Conservation (phyloP, 1,284 basidiomycete species). For the Sutorius eximius region DNA sequence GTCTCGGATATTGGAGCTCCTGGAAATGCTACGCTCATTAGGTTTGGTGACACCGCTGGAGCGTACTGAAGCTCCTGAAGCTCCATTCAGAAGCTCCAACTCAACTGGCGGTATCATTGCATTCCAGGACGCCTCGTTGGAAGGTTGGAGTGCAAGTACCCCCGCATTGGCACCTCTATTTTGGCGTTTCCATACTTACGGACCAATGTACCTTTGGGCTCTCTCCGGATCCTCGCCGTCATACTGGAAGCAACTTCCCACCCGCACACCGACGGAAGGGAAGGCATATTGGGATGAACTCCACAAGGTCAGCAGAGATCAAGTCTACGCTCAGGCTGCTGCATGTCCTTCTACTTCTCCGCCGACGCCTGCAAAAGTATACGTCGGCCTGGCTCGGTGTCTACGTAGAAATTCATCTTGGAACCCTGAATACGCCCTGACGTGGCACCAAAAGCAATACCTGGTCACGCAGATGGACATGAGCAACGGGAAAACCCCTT, state of each 20-base stretch:
- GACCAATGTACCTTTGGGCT: slow-evolving; percentile 60
- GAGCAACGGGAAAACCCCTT: slow-evolving; percentile 45
- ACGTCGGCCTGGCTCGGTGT: slow-evolving; percentile 39
- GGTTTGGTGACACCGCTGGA: slow-evolving; percentile 57
- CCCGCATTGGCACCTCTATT: slow-evolving; percentile 51
- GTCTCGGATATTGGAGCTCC: slow-evolving; percentile 56
- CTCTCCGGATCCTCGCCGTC: slow-evolving; percentile 50
- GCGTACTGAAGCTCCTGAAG: slow-evolving; percentile 40
- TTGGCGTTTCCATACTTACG: slow-evolving; percentile 58
- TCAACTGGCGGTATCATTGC: slow-evolving; percentile 42
- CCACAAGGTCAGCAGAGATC: slow-evolving; percentile 44
- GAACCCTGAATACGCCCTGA: slow-evolving; percentile 58
- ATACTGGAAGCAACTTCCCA: slow-evolving; percentile 50
- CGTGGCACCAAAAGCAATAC: slow-evolving; percentile 67
- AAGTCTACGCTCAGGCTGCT: slow-evolving; percentile 26
- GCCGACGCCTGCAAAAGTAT: slow-evolving; percentile 27
- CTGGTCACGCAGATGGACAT: slow-evolving; percentile 51
- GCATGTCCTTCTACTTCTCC: slow-evolving; percentile 16
- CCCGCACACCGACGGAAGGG: slow-evolving; percentile 41
- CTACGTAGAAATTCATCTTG: slow-evolving; percentile 59
- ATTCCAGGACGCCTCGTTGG: slow-evolving; percentile 46
- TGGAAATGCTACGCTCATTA: slow-evolving; percentile 57
- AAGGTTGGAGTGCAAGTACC: slow-evolving; percentile 45
- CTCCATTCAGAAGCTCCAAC: slow-evolving; percentile 45
- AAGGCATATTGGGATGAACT: slow-evolving; percentile 58